Evolutionary conservation across 2,329 filamentous ascomycete species (phyloP).

Genomic region (Epichloe glyceriae): DNA sequence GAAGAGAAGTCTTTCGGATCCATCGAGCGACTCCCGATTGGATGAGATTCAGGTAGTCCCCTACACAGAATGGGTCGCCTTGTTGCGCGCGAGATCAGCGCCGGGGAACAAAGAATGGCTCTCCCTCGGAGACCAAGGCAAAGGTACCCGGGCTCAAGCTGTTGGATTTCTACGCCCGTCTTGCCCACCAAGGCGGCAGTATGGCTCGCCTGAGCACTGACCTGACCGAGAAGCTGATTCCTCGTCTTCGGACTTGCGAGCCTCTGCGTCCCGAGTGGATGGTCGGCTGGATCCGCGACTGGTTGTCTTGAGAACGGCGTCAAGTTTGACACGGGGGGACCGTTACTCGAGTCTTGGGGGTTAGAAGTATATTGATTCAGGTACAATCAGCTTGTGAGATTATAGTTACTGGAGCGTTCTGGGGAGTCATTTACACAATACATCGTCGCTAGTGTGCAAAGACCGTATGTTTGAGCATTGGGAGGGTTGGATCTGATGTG

Average conservation of each 20-base stretch:
- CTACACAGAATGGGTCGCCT: conserved; percentile 1
- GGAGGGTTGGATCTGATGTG: too few relatives aligned
- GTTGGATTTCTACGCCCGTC: conserved; percentile 3
- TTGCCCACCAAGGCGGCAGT: background rate
- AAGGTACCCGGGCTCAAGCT: conserved; percentile 5
- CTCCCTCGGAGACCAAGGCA: background rate
- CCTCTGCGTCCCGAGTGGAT: conserved; percentile 6
- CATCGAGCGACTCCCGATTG: background rate
- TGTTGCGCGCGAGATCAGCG: background rate
- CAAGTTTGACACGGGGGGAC: too few relatives aligned
- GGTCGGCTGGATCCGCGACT: conserved; percentile 2
- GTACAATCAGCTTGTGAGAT: too few relatives aligned
- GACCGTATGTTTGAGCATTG: too few relatives aligned
- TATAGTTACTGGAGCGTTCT: too few relatives aligned
- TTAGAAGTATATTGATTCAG: too few relatives aligned
- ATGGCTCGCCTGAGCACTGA: background rate
- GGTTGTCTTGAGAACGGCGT: background rate
- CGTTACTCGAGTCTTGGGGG: too few relatives aligned
- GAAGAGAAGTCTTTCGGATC: background rate
- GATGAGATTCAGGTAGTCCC: background rate
- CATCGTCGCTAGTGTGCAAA: too few relatives aligned
- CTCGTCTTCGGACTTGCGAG: background rate
- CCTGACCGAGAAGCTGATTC: background rate
- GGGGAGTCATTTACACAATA: too few relatives aligned
- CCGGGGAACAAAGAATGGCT: background rate